Percentiles rank a stretch among this genome's conserved stretches.
phyloP scores from a whole-genome alignment of 1,284 basidiomycete genomes.

The Kalmanozyma brasiliensis region DNA sequence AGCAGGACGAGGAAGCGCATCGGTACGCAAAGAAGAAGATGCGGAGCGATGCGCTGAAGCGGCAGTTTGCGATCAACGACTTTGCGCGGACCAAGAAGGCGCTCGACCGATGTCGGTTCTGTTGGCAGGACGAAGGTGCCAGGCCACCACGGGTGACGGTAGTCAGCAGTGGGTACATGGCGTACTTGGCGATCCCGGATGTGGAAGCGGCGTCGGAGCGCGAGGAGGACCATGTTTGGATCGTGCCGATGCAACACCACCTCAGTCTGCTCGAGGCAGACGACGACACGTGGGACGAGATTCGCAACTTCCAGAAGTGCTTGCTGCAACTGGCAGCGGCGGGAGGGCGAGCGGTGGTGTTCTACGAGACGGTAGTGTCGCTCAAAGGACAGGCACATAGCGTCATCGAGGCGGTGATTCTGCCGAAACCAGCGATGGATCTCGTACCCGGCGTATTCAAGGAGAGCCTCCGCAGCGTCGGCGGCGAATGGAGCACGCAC shows the following conservation, averaged over 20 bases:
- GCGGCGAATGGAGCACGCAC: conserved; percentile 96
- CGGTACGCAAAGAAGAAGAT: conserved; percentile 90
- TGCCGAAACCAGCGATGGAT: conserved; percentile 85
- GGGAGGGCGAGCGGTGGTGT: conserved; percentile 87
- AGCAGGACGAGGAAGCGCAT: conserved; percentile 96
- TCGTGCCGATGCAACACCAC: conserved; percentile 90
- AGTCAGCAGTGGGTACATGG: conserved; percentile 87
- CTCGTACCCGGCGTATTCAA: conserved; percentile 92
- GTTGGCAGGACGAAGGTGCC: conserved; percentile 67
- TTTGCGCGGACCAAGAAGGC: conserved; percentile 93
- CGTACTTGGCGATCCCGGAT: conserved; percentile 86
- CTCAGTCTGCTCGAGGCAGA: conserved; percentile 91
- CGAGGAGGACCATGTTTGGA: conserved; percentile 77
- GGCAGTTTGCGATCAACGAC: conserved; percentile 94
- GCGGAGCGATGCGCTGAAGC: conserved; percentile 93
- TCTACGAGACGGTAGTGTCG: conserved; percentile 89
- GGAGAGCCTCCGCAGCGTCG: conserved; percentile 89
- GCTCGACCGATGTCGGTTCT: conserved; percentile 79
- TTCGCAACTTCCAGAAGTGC: conserved; percentile 96
- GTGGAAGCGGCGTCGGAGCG: conserved; percentile 86
- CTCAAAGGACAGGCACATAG: conserved; percentile 90
- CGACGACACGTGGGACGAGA: conserved; percentile 87
- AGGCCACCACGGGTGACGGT: conserved; percentile 84
- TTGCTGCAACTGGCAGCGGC: conserved; percentile 88
- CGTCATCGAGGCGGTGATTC: conserved; percentile 86